Conservation (phyloP, 2,329 filamentous ascomycete species). For the Fulvia fulva region DNA sequence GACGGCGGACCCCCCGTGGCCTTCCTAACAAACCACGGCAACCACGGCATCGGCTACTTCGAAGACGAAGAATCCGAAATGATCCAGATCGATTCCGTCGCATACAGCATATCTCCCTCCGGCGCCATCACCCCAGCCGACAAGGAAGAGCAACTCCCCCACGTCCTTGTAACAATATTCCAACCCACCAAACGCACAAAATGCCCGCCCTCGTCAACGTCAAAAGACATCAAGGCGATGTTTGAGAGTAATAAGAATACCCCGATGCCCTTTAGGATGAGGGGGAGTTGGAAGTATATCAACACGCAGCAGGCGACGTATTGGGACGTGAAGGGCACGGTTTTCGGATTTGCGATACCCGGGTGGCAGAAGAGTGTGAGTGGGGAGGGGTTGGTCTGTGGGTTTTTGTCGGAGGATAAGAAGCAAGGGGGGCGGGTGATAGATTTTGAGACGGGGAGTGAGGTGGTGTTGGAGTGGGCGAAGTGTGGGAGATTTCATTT, state of each 20-base stretch:
- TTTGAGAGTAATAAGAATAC: conserved; percentile 36
- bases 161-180: conserved; percentile 42
- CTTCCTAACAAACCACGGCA: conserved; percentile 41
- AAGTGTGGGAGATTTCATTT: conserved; percentile 43
- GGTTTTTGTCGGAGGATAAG: conserved; percentile 34
- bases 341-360: conserved; percentile 41
- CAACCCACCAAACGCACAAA: conserved; percentile 34
- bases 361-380: conserved; percentile 40
- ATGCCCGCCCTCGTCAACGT: conserved; percentile 23
- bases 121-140: conserved; percentile 33
- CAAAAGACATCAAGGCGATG: conserved; percentile 25
- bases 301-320: conserved; percentile 29
- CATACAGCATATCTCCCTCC: conserved; percentile 33
- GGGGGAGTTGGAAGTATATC: conserved; percentile 36
- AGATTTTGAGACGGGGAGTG: conserved; percentile 37
- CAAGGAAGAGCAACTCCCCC: conserved; percentile 34
- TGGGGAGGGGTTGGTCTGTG: conserved; percentile 38
- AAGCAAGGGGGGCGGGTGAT: conserved; percentile 35
- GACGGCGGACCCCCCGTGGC: conserved; percentile 33
- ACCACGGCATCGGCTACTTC: conserved; percentile 42
- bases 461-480: conserved; percentile 35
- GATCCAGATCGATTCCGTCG: conserved; percentile 35
- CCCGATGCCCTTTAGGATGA: conserved; percentile 38
- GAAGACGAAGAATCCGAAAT: conserved; percentile 32
- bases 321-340: conserved; percentile 35